These are phyloP conservation scores for Moniliophthora roreri DNA, from an alignment of 1,284 basidiomycete species.

Conservation along the genomic window DNA sequence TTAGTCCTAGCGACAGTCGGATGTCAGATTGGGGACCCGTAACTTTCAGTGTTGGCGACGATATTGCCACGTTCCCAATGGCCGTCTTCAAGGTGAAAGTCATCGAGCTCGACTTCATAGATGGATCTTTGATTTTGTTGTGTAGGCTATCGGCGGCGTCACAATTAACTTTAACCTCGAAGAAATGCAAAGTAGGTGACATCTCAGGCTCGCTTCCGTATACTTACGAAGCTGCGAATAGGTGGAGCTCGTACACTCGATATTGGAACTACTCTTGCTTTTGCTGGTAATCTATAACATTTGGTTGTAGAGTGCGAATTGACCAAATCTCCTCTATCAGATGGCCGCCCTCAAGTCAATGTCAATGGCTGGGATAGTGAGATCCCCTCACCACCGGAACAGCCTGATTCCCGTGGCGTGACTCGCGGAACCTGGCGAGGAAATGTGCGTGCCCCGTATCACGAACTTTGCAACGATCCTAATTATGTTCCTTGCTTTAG, in stretches of 20 bases:
- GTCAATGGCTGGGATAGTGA: background rate
- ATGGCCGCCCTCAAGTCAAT: background rate
- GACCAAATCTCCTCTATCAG: constrained; percentile 10
- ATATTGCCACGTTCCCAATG: constrained; percentile 43
- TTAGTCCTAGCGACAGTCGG: constrained; percentile 37
- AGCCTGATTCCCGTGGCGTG: constrained; percentile 25
- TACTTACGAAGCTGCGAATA: too few relatives aligned
- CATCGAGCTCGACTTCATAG: background rate
- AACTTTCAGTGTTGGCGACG: constrained; percentile 41
- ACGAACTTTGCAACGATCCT: too few relatives aligned
- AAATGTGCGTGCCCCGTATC: constrained; percentile 13
- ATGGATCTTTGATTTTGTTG: background rate
- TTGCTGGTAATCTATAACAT: constrained; percentile 39
- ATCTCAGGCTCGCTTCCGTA: too few relatives aligned
- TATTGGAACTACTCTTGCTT: constrained; percentile 44
- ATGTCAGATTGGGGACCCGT: constrained; percentile 46
- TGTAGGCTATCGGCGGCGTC: constrained; percentile 29
- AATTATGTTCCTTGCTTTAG: too few relatives aligned
- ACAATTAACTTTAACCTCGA: background rate
- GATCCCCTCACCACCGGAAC: constrained; percentile 9
- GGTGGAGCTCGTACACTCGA: constrained; percentile 41
- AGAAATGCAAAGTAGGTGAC: too few relatives aligned
- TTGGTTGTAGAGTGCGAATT: background rate
- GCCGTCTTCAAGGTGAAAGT: constrained; percentile 40
- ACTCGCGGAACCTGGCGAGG: constrained; percentile 48